phyloP scores from a whole-genome alignment of 1,284 basidiomycete genomes.

The Pyrrhoderma noxium region DNA sequence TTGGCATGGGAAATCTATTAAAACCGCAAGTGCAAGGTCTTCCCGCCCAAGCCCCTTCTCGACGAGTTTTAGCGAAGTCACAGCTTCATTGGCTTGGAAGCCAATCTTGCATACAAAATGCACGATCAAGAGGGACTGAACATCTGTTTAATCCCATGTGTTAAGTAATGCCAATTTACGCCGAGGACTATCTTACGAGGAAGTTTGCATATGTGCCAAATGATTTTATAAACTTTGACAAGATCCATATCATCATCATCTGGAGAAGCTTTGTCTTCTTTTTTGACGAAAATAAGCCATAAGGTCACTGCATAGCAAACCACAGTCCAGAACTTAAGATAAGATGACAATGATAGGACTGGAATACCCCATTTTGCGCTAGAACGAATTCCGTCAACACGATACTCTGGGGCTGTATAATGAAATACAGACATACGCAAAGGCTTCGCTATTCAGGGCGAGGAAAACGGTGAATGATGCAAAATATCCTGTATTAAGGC shows the following conservation, averaged over 20 bases:
- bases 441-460: conserved; percentile 92
- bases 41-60: conserved; percentile 96
- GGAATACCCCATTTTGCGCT: conserved; percentile 84
- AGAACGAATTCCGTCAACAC: conserved; percentile 8
- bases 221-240: conserved; percentile 85
- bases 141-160: conserved; percentile 46
- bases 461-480: conserved; percentile 97
- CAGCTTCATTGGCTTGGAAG: conserved; percentile 92
- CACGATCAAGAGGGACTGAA: conserved; percentile 83
- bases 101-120: conserved; percentile 94
- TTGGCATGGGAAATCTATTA: conserved; percentile 98
- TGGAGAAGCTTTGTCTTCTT: conserved; percentile 74
- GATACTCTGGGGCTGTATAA: neutral
- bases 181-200: conserved; percentile 57
- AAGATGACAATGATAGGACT: conserved; percentile 72
- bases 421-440: conserved; percentile 53
- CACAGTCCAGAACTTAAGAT: conserved; percentile 83
- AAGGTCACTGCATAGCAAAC: conserved; percentile 79
- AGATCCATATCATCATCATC: conserved; percentile 87
- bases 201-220: conserved; percentile 90
- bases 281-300: conserved; percentile 86
- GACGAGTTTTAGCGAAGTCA: conserved; percentile 89
- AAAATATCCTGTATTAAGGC: conserved; percentile 94
- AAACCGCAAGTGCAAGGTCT: conserved; percentile 89
- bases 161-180: conserved; percentile 1